These are phyloP conservation scores for Lactarius deliciosus DNA, from an alignment of 768 basidiomycete species.

Conservation along the genomic window DNA sequence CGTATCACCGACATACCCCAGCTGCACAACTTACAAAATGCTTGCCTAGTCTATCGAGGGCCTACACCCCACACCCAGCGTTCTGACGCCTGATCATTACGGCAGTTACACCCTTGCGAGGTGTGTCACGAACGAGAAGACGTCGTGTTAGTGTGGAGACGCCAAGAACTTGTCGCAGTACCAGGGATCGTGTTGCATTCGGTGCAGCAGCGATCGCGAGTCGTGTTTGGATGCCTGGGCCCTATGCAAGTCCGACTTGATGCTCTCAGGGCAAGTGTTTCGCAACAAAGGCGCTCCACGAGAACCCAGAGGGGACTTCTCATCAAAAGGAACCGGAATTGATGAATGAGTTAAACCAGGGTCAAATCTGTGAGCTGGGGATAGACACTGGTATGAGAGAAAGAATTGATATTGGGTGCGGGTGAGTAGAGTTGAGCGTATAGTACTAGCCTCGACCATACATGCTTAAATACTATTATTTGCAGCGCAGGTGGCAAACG, in stretches of 20 bases:
- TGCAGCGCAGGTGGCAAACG: not conserved
- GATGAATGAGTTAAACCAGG: not conserved
- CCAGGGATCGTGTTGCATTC: not conserved
- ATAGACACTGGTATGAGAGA: not conserved
- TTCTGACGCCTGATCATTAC: not conserved
- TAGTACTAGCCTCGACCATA: not conserved
- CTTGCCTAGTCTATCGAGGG: not conserved
- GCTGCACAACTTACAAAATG: not conserved
- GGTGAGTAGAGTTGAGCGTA: not conserved
- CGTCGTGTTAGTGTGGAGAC: not conserved
- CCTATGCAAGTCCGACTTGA: not conserved
- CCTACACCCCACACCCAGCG: not conserved
- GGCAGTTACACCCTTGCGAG: not conserved
- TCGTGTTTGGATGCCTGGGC: not conserved
- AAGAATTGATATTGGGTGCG: not conserved
- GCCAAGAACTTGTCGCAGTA: not conserved
- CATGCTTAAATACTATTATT: not conserved
- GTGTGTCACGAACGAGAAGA: not conserved
- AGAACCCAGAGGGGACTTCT: not conserved
- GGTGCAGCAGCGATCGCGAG: not conserved
- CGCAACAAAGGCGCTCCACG: no score
- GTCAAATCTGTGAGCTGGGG: not conserved
- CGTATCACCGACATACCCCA: no score
- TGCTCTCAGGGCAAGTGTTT: not conserved
- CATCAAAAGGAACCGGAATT: not conserved